Base-by-base conservation (phyloP, 257 asterid genomes). In the Capsicum pubescens region DNA sequence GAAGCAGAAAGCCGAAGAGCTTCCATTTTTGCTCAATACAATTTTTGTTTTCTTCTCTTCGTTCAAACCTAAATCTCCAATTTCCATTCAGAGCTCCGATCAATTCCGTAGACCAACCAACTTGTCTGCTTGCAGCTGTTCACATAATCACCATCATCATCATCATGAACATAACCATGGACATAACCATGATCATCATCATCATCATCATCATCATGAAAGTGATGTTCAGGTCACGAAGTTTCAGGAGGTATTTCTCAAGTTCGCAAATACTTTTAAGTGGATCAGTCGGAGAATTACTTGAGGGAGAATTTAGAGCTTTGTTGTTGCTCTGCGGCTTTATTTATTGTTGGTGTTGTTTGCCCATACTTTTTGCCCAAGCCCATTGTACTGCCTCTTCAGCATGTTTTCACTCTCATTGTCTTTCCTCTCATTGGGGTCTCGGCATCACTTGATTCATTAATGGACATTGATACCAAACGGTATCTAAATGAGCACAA, bases 361-460 rank as follows among this genome's bases (percentile, higher is more conserved):
- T 95, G 93, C 70, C 98, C 99, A 3, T 90, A 88, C 92, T 81
- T 95, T 84, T 86, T 91, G 8, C 98, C 98, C 61, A 66, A 85
- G 83, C 85, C 92, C 50, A 88, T 91, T 26, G 93, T 82, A 44
- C 90, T 81, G 92, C 91, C 92, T 56, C 87, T 97, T 79, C 97
- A 92, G 89, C 91, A 88, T 68, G 84, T 91, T 11, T 85, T 92
- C 88, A 85, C 90, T 70, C 83, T 90, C 88, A 55, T 91, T 84
- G 99, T 95, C 26, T 97, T 97, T 71, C 99, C 99, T 84, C 93
- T 97, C 19, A 98, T 97, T 66, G 98, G 97, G 97, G 98, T 97
- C 15, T 93, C 99, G 11, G 94, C 99, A 56, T 93, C 97, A 46
- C 87, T 91, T 83, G 99, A 97, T 91, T 97, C 99, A 71, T 87